phyloP scores from a whole-genome alignment of 805 yeast genomes.

The Starmerella powellii region DNA sequence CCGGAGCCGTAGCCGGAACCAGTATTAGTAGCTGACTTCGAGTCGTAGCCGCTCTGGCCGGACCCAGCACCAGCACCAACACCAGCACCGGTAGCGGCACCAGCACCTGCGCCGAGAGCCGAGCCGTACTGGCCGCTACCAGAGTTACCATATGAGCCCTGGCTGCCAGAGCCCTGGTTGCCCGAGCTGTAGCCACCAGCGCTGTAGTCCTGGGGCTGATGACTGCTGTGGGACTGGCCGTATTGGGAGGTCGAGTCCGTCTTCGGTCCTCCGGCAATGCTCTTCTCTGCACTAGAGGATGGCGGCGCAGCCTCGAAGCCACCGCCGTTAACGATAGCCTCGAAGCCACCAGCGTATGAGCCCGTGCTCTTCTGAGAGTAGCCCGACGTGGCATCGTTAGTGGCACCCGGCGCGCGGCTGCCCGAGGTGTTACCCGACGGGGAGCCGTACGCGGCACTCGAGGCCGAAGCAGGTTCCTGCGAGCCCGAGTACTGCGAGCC shows the following conservation, averaged over 20 bases:
- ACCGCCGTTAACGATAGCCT: constrained; percentile 12
- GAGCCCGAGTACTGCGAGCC: background rate
- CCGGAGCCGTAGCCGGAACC: background rate
- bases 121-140: constrained; percentile 11
- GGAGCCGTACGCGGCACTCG: too few relatives aligned
- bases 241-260: constrained; percentile 5
- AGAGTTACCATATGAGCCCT: constrained; percentile 12
- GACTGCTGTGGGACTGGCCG: too few relatives aligned
- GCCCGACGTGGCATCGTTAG: background rate
- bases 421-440: too few relatives aligned
- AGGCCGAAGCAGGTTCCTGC: too few relatives aligned
- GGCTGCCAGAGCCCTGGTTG: constrained; percentile 5
- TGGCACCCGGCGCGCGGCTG: too few relatives aligned
- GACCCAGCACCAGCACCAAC: too few relatives aligned
- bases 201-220: too few relatives aligned
- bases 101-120: background rate
- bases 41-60: background rate
- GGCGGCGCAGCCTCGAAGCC: constrained; percentile 16
- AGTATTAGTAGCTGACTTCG: background rate
- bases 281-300: constrained; percentile 3
- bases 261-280: constrained; percentile 12
- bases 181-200: background rate
- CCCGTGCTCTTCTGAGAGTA: background rate
- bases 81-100: constrained; percentile 6
- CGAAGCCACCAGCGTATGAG: constrained; percentile 16